Conservation (phyloP, 805 yeast genomes). For the Candida methanosorbosa region DNA sequence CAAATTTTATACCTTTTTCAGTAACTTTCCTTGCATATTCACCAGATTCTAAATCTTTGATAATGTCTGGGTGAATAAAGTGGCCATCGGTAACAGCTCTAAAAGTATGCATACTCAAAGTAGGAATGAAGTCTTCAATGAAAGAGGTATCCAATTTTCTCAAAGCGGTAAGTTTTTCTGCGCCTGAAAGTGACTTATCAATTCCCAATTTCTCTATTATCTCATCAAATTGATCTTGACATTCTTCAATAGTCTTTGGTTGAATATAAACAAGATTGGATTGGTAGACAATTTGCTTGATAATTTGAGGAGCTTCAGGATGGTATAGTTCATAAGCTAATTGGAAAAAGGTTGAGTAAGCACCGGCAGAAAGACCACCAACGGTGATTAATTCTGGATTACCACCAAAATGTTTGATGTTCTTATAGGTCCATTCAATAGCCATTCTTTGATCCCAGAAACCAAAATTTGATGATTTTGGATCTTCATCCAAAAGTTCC, state of each 20-base stretch:
- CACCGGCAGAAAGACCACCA: slow-evolving; percentile 41
- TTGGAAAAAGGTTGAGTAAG: slow-evolving; percentile 32
- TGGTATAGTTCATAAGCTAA: slow-evolving; percentile 33
- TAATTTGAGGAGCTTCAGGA: slow-evolving; percentile 28
- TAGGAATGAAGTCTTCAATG: too few relatives aligned
- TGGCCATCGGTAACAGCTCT: too few relatives aligned
- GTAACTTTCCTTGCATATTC: too few relatives aligned
- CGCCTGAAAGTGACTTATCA: slow-evolving; percentile 28
- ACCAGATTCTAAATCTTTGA: too few relatives aligned
- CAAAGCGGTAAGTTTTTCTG: slow-evolving; percentile 31
- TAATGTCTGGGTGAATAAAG: too few relatives aligned
- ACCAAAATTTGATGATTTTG: slow-evolving; percentile 25
- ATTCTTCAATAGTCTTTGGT: slow-evolving; percentile 17
- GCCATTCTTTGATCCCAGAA: slow-evolving; percentile 40
- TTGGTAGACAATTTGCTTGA: slow-evolving; percentile 20
- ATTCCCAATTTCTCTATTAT: slow-evolving; percentile 9
- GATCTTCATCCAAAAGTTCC: slow-evolving; percentile 28
- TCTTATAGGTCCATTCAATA: slow-evolving; percentile 34
- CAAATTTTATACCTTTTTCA: too few relatives aligned
- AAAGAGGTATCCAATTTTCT: slow-evolving; percentile 29
- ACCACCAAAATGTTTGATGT: slow-evolving; percentile 39
- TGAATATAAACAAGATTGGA: slow-evolving; percentile 4
- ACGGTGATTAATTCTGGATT: slow-evolving; percentile 32
- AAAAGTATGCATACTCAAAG: too few relatives aligned
- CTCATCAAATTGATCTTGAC: slow-evolving; percentile 23